Conservation (phyloP, 768 basidiomycete genomes). For the Boletus tylopilopsis region DNA sequence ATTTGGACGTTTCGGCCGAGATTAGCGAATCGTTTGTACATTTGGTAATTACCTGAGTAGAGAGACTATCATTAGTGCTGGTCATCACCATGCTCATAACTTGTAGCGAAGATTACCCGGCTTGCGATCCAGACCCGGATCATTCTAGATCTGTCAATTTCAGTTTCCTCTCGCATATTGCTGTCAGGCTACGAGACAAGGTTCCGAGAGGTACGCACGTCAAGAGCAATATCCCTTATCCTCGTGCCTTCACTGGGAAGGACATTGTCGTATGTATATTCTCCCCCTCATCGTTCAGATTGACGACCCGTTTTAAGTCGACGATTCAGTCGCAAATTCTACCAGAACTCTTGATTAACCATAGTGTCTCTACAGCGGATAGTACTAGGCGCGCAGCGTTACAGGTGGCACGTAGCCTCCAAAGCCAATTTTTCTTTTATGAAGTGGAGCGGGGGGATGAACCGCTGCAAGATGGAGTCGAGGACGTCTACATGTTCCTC, state of each 20-base stretch:
- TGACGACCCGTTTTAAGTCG: conserved; percentile 47
- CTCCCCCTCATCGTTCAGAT: background rate
- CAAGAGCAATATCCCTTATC: conserved; percentile 91
- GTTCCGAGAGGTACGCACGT: conserved; percentile 84
- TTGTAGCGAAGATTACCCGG: too few species aligned
- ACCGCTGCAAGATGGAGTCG: conserved; percentile 79
- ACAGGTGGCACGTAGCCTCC: conserved; percentile 85
- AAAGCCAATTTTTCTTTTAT: conserved; percentile 91
- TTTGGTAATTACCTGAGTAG: background rate
- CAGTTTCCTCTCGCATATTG: conserved; percentile 82
- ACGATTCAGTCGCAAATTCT: conserved; percentile 87
- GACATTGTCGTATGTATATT: conserved; percentile 77
- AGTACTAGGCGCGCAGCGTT: conserved; percentile 81
- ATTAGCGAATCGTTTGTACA: conserved; percentile 3
- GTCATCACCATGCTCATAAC: too few species aligned
- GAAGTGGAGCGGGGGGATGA: conserved; percentile 94
- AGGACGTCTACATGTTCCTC: conserved; percentile 91
- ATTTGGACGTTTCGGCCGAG: conserved; percentile 72
- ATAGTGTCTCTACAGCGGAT: conserved; percentile 71
- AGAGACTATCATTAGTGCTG: too few species aligned
- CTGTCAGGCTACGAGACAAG: conserved; percentile 84
- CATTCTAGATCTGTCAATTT: conserved; percentile 91
- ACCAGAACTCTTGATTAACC: conserved; percentile 73
- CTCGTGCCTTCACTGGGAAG: conserved; percentile 87
- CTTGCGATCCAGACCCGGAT: conserved; percentile 65